phyloP scores from a whole-genome alignment of 2,329 filamentous ascomycete species.

The Stenocarpella maydis region DNA sequence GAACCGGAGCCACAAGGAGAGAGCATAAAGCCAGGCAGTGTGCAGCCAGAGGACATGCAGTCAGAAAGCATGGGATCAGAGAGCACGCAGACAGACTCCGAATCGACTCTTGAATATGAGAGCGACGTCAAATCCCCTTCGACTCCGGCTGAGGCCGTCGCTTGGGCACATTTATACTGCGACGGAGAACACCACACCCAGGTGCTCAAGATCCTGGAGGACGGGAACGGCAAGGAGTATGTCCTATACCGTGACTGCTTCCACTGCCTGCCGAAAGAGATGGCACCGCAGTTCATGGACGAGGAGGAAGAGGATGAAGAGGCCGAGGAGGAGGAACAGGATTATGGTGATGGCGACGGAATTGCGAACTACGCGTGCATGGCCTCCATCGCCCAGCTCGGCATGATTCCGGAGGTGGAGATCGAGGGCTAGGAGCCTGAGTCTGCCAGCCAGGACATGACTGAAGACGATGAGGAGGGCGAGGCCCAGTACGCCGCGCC shows the following conservation, averaged over 20 bases:
- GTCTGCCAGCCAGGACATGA: background rate
- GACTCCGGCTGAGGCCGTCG: background rate
- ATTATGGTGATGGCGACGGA: background rate
- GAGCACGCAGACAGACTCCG: background rate
- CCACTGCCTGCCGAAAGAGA: slow-evolving; percentile 2
- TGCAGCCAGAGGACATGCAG: too few species aligned
- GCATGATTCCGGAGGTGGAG: slow-evolving; percentile 1
- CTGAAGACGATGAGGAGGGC: too few species aligned
- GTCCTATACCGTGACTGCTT: slow-evolving; percentile 18
- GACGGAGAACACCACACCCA: background rate
- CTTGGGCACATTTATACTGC: slow-evolving; percentile 17
- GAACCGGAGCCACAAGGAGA: too few species aligned
- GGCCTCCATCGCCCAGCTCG: background rate
- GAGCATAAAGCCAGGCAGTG: too few species aligned
- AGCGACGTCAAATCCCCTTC: background rate
- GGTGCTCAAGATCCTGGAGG: background rate
- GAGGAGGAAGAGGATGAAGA: background rate
- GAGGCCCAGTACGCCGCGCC: background rate
- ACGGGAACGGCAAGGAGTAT: background rate
- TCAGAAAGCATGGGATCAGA: background rate
- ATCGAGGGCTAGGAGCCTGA: slow-evolving; percentile 1
- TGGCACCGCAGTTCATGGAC: background rate
- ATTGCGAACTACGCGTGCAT: background rate
- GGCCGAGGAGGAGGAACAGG: background rate
- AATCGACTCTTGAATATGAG: background rate